Percentiles rank a stretch among this genome's conserved stretches.
phyloP scores from a whole-genome alignment of 495 filamentous ascomycete genomes.

The Pseudevernia furfuracea region DNA sequence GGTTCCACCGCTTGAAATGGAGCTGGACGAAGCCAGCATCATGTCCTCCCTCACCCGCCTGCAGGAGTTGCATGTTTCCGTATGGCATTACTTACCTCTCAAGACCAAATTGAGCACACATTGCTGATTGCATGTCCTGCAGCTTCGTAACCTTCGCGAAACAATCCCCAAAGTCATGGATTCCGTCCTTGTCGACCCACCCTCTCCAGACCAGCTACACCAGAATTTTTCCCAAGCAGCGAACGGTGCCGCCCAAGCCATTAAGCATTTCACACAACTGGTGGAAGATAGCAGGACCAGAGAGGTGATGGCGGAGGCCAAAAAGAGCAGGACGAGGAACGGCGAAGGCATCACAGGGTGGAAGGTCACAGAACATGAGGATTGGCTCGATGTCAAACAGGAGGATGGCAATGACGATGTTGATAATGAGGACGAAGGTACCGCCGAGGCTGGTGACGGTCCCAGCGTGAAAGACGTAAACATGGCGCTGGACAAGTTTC shows the following conservation, averaged over 20 bases:
- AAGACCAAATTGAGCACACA: not conserved
- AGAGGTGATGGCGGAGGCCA: conserved; percentile 23
- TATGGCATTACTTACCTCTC: conserved; percentile 5
- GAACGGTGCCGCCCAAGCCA: conserved; percentile 17
- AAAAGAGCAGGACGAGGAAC: conserved; percentile 21
- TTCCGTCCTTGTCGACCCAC: conserved; percentile 22
- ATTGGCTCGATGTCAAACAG: conserved; percentile 24
- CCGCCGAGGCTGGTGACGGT: not conserved
- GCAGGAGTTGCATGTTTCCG: conserved; percentile 23
- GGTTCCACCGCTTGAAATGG: conserved; percentile 5
- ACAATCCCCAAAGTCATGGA: conserved; percentile 24
- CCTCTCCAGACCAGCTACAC: conserved; percentile 24
- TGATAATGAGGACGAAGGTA: not conserved
- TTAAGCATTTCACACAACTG: conserved; percentile 22
- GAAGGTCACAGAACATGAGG: conserved; percentile 27
- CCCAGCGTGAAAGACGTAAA: conserved; percentile 6
- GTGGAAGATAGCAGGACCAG: conserved; percentile 16
- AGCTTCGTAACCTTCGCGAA: conserved; percentile 25
- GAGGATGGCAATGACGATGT: conserved; percentile 5
- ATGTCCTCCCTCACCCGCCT: conserved; percentile 21
- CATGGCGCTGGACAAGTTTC: conserved; percentile 17
- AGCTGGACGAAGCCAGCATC: conserved; percentile 19
- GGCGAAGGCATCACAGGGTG: conserved; percentile 23
- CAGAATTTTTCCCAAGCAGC: conserved; percentile 22
- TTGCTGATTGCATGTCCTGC: not conserved